These are phyloP conservation scores for Solanum acaule DNA, from an alignment of 257 asterid species.

Conservation along the genomic window DNA sequence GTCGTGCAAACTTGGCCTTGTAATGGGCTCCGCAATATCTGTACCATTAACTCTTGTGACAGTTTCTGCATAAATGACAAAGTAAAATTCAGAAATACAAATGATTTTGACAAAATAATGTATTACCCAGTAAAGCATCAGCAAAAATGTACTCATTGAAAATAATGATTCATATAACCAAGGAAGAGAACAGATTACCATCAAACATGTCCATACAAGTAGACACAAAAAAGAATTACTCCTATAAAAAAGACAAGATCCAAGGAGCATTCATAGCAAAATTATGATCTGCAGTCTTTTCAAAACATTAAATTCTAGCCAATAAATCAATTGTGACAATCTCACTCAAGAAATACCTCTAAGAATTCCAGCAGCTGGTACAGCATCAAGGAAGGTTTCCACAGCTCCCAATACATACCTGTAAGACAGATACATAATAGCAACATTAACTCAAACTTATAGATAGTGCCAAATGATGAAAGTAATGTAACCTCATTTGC, in stretches of 20 bases:
- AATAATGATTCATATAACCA: background rate
- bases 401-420: conserved; percentile 99
- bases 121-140: conserved; percentile 12
- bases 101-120: background rate
- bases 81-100: background rate
- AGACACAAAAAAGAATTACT: background rate
- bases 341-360: conserved; percentile 40
- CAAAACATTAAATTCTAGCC: background rate
- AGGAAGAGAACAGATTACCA: background rate
- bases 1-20: conserved; percentile 93
- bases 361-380: conserved; percentile 92
- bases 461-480: background rate
- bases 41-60: conserved; percentile 81
- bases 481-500: background rate
- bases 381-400: conserved; percentile 91
- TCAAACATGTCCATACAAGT: background rate
- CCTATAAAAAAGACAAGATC: background rate
- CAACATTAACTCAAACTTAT: conserved; percentile 1
- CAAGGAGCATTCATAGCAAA: background rate
- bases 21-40: conserved; percentile 58
- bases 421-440: conserved; percentile 9
- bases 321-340: background rate
- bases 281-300: background rate
- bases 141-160: background rate
- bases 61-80: conserved; percentile 36